These are phyloP conservation scores for Diaporthe helianthi DNA, from an alignment of 2,329 filamentous ascomycete species.

Conservation along the genomic window DNA sequence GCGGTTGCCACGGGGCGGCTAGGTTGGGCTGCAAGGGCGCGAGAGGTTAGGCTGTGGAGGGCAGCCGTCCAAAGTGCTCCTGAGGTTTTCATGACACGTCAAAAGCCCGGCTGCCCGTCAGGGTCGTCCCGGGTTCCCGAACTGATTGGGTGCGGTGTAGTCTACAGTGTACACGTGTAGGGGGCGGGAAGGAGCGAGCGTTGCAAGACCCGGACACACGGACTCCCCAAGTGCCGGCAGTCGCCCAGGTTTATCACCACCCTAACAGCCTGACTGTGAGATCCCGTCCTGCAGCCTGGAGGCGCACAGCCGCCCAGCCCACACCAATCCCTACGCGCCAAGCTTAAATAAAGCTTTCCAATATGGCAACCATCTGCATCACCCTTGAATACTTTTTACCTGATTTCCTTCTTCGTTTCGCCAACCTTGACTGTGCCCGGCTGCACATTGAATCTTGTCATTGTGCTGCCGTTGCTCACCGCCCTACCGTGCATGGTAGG, in stretches of 20 bases:
- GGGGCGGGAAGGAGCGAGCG: constrained; percentile 8
- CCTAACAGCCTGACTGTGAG: neutral
- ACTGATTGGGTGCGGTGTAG: constrained; percentile 17
- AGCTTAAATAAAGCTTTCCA: neutral
- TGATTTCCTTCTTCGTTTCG: neutral
- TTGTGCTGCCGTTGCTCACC: neutral
- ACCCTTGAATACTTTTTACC: neutral
- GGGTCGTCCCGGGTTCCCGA: neutral
- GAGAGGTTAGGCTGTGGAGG: neutral
- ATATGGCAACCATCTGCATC: neutral
- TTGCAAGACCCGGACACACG: constrained; percentile 4
- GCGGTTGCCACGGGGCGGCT: neutral
- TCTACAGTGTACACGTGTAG: too few relatives aligned
- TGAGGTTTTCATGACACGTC: constrained; percentile 23
- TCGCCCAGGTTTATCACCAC: constrained; percentile 1
- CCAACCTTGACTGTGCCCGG: neutral
- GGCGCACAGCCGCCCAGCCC: too few relatives aligned
- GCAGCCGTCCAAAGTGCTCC: neutral
- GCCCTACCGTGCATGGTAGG: too few relatives aligned
- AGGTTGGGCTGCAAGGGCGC: constrained; percentile 8
- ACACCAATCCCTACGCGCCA: neutral
- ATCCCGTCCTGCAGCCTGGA: constrained; percentile 2
- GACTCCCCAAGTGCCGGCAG: constrained; percentile 16
- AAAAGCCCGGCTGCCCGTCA: neutral
- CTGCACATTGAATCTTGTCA: neutral